A percentile compares a stretch with the other conserved stretches of the same genome.
phyloP scores from a whole-genome alignment of 108 stramenopile genomes.

The Cyclostephanos invisitatus region DNA sequence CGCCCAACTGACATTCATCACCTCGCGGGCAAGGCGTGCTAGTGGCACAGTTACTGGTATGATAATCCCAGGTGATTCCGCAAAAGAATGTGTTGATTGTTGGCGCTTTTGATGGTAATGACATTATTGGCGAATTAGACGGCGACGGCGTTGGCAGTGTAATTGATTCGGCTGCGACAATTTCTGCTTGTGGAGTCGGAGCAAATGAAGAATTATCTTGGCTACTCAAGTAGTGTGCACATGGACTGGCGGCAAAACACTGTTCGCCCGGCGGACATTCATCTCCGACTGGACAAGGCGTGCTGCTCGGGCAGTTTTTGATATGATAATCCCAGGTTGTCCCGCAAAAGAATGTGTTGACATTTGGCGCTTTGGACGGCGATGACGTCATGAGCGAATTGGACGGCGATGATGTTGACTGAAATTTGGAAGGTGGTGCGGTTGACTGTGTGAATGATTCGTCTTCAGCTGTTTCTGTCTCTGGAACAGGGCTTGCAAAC shows the following conservation, averaged over 20 bases:
- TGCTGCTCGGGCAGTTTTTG: constrained; percentile 21
- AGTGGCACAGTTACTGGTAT: constrained; percentile 23
- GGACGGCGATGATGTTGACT: constrained; percentile 2
- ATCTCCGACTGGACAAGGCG: constrained; percentile 29
- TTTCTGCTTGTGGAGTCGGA: not conserved
- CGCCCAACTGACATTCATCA: constrained; percentile 27
- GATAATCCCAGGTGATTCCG: constrained; percentile 27
- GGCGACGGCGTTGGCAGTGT: not conserved
- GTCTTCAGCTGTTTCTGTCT: not conserved
- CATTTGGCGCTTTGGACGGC: constrained; percentile 10
- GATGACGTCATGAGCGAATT: not conserved
- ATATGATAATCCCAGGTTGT: constrained; percentile 24
- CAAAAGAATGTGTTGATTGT: constrained; percentile 27
- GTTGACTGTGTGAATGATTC: not conserved
- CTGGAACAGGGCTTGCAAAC: not conserved
- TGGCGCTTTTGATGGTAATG: constrained; percentile 10
- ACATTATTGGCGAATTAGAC: not conserved
- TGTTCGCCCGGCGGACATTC: constrained; percentile 28
- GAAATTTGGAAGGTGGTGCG: not conserved
- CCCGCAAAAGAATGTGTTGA: constrained; percentile 30
- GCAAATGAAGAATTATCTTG: not conserved
- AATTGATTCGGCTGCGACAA: too few relatives aligned
- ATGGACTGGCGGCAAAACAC: constrained; percentile 28
- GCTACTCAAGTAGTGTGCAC: constrained; percentile 2
- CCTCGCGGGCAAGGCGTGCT: constrained; percentile 26